Base-by-base conservation (phyloP, 176 grass and related monocot genomes). In the Miscanthus lutarioriparius region DNA sequence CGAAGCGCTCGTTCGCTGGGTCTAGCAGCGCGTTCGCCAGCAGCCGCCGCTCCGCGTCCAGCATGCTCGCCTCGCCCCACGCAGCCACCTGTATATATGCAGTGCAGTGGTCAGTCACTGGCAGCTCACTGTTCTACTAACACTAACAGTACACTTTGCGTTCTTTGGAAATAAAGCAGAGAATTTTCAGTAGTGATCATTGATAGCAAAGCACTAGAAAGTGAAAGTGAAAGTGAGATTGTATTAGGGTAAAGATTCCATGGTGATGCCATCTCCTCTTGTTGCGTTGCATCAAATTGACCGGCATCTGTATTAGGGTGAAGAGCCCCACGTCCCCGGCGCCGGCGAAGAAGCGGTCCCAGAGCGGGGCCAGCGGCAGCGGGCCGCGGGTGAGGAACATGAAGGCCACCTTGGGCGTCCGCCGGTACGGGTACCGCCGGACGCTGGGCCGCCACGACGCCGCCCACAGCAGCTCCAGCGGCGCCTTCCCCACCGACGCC, bases 371-470 rank as follows among this genome's bases (percentile, higher is more conserved):
- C 2, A 98, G 81, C 8, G 92, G 92, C 85, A 98, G 77, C 23
- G 91, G 91, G 3, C 95, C 95, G 19, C 88, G 89, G 23, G 91
- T 98, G 20, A 98, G 84, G 90, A 98, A 98, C 92, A 98, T 91
- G 80, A 98, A 98, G 20, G 95, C 95, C 53, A 95, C 95, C 91
- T 98, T 95, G 16, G 94, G 90, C 28, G 61, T 68, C 10, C 86
- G 88, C 25, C 80, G 62, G 28, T 70, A 91, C 23, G 90, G 90
- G 70, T 80, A 86, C 4, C 43, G 54, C 13, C 35, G 62, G 17
- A 90, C 83, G 28, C 76, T 13, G 3, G 95, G 91, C 64, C 76
- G 82, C 44, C 91, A 84, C 22, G 92, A 95, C 66, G 95, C 95
- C 71, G 86, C 87, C 95, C 95, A 95, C 14, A 93, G 76, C 20